These are phyloP conservation scores for Coemansia erecta DNA, from an alignment of 192 early-diverging fungal genomes.

Conservation along the genomic window DNA sequence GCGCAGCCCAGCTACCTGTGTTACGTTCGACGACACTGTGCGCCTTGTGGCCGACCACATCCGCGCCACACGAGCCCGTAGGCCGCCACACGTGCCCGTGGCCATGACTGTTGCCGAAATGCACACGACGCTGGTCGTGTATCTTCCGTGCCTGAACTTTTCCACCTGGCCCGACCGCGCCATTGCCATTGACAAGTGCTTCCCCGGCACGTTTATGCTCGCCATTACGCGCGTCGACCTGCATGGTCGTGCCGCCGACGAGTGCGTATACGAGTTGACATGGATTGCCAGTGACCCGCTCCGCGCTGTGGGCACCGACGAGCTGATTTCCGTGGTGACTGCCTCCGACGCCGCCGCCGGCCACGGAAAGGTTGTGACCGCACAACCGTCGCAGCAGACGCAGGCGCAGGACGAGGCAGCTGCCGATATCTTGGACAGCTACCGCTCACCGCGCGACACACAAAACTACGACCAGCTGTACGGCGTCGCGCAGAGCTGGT, in stretches of 20 bases:
- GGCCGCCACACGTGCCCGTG: neutral
- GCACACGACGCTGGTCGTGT: too few relatives aligned
- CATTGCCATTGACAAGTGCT: neutral
- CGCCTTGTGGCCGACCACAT: neutral
- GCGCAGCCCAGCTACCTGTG: neutral
- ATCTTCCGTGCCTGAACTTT: too few relatives aligned
- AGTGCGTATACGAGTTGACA: conserved; percentile 12
- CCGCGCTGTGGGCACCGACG: too few relatives aligned
- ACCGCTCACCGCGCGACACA: conserved; percentile 5
- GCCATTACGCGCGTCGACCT: conserved; percentile 18
- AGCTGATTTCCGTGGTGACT: neutral
- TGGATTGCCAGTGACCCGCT: conserved; percentile 35
- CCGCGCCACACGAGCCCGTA: too few relatives aligned
- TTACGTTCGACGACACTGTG: neutral
- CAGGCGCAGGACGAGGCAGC: neutral
- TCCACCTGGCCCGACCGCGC: conserved; percentile 11
- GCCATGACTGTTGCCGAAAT: too few relatives aligned
- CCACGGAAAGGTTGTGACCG: neutral
- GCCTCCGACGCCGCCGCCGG: neutral
- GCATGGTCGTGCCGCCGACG: neutral
- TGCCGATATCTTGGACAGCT: neutral
- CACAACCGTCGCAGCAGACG: neutral
- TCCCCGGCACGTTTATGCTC: conserved; percentile 22
- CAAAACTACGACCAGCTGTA: conserved; percentile 6
- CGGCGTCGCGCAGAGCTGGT: conserved; percentile 24